These are phyloP conservation scores for Nasturtium officinale DNA, from an alignment of 345 rosid genomes.

Conservation along the genomic window DNA sequence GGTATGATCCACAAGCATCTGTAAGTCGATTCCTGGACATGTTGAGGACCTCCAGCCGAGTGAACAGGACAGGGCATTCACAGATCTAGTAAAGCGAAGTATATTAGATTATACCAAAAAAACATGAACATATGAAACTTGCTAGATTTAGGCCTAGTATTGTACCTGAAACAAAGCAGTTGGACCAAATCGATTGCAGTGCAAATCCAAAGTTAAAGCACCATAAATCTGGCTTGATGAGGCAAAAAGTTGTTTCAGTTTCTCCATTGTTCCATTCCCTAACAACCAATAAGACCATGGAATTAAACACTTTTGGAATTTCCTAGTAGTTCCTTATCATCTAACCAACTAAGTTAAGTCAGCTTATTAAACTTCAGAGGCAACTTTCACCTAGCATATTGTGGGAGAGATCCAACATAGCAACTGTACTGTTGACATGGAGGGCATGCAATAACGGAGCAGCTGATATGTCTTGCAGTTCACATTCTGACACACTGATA, in stretches of 20 bases:
- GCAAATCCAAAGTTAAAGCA: constrained; percentile 86
- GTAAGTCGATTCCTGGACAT: constrained; percentile 93
- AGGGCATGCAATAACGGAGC: constrained; percentile 80
- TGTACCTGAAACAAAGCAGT: constrained; percentile 89
- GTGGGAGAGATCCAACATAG: constrained; percentile 81
- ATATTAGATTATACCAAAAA: constrained; percentile 29
- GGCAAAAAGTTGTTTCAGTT: constrained; percentile 67
- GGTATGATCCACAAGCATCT: constrained; percentile 95
- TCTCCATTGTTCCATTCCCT: constrained; percentile 98
- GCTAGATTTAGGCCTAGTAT: constrained; percentile 30
- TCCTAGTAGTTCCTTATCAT: neutral
- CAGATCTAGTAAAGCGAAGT: constrained; percentile 64
- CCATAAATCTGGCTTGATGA: constrained; percentile 77
- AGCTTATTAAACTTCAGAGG: constrained; percentile 21
- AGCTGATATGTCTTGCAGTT: constrained; percentile 86
- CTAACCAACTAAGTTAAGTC: constrained; percentile 17
- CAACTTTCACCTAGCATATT: constrained; percentile 72
- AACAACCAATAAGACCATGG: constrained; percentile 42
- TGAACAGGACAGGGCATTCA: constrained; percentile 82
- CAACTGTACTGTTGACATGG: constrained; percentile 64
- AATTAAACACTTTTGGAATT: constrained; percentile 3
- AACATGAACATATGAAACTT: constrained; percentile 16
- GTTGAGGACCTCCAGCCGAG: constrained; percentile 86
- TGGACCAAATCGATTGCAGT: constrained; percentile 95
- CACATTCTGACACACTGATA: constrained; percentile 75